These are phyloP conservation scores for Aspergillus uvarum DNA, from an alignment of 2,329 filamentous ascomycete species.

Conservation along the genomic window DNA sequence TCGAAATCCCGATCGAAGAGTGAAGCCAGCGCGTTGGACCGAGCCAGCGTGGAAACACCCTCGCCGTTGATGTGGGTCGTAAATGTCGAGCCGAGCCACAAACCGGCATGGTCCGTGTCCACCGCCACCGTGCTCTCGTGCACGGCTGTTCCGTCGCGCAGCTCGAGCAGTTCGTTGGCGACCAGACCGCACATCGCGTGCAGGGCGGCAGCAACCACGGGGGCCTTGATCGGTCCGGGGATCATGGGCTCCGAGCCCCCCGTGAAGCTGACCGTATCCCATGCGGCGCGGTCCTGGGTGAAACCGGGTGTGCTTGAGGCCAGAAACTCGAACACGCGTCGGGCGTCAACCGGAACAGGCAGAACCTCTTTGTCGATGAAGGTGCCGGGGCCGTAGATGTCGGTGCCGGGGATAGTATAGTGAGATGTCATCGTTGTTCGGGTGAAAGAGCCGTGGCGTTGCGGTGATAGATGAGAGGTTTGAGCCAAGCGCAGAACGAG, in stretches of 20 bases:
- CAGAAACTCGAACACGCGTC: slow-evolving; percentile 40
- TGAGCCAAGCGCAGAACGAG: no score
- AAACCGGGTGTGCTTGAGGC: slow-evolving; percentile 44
- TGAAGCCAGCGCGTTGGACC: slow-evolving; percentile 10
- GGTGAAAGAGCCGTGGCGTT: no score
- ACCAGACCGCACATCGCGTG: slow-evolving; percentile 48
- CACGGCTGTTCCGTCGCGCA: slow-evolving; percentile 19
- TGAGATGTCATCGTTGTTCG: slow-evolving; percentile 3
- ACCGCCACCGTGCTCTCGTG: slow-evolving; percentile 34
- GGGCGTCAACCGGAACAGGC: slow-evolving; percentile 39
- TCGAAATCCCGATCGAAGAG: slow-evolving; percentile 35
- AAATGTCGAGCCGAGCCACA: slow-evolving; percentile 47
- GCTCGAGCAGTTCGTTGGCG: slow-evolving; percentile 41
- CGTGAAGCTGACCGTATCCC: slow-evolving; percentile 39
- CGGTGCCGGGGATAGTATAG: slow-evolving; percentile 18
- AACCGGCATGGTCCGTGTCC: slow-evolving; percentile 49
- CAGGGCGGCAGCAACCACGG: slow-evolving; percentile 43
- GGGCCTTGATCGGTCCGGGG: slow-evolving; percentile 47
- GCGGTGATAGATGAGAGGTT: no score
- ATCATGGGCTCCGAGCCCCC: slow-evolving; percentile 43
- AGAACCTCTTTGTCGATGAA: slow-evolving; percentile 40
- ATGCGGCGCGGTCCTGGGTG: slow-evolving; percentile 31
- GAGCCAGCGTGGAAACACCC: slow-evolving; percentile 30
- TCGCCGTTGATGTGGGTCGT: slow-evolving; percentile 41
- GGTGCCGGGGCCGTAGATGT: slow-evolving; percentile 44